Conservation (phyloP, 257 asterid genomes). For the Solanum sitiens region DNA sequence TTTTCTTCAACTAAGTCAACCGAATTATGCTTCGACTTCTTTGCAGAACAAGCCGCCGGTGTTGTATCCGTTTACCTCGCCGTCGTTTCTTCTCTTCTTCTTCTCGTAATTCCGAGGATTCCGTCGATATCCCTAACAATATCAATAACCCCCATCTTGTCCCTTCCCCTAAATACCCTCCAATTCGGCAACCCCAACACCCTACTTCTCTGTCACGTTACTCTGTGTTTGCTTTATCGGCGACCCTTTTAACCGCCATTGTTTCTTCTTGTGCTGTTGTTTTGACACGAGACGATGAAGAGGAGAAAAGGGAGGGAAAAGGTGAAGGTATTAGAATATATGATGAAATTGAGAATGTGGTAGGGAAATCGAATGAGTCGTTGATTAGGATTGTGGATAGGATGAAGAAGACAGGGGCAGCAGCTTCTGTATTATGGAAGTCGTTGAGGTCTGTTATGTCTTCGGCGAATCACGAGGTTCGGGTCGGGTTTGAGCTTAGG, state of each 20-base stretch:
- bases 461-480: conserved; percentile 88
- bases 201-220: conserved; percentile 6
- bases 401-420: conserved; percentile 81
- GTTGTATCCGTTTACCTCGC: conserved; percentile 5
- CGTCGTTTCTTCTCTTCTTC: conserved; percentile 24
- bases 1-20: background rate
- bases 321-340: conserved; percentile 10
- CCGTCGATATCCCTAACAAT: conserved; percentile 3
- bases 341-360: conserved; percentile 40
- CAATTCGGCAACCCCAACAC: conserved; percentile 14
- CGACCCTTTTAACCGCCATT: conserved; percentile 25
- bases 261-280: conserved; percentile 29
- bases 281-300: conserved; percentile 5
- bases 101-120: conserved; percentile 1
- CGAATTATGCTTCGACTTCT: conserved; percentile 27
- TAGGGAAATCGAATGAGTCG: conserved; percentile 55
- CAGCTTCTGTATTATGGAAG: conserved; percentile 91
- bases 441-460: conserved; percentile 87
- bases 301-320: background rate
- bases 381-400: conserved; percentile 29
- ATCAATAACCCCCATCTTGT: conserved; percentile 14
- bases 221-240: conserved; percentile 36
- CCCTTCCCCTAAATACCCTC: conserved; percentile 8
- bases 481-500: conserved; percentile 89
- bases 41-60: conserved; percentile 19